Evolutionary conservation across 2,329 filamentous ascomycete genomes (phyloP), one percentile per base, ranked within the genome.

Genomic region (Cladosporium sp.): DNA sequence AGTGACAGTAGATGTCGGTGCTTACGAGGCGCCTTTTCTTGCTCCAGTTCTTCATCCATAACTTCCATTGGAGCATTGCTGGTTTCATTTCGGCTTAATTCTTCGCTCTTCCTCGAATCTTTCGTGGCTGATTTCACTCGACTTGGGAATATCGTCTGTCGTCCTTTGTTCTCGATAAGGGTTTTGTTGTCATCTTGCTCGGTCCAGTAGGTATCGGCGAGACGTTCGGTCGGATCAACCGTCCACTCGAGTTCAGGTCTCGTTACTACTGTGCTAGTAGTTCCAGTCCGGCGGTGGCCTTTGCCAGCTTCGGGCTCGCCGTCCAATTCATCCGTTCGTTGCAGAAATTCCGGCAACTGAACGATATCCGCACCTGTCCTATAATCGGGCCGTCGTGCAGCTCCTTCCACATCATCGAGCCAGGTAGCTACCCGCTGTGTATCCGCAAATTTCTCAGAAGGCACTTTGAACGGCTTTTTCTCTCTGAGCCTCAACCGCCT

Each of bases 121-220:
- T 74, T 72, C 30, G 73, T 38, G 57, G 71, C 72, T 8, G 58
- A 59, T n/a, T 70, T 68, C 10, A 62, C 49, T 44, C 65, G 67
- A 24, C 64, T 38, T 1, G 87, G 83, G 68, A 91, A 96, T 15
- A 97, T 87, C 66, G 86, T 89, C 58, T 86, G 85, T 74, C 92
- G 92, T 72, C 92, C 83, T 15, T 88, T 87, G 77, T 97, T 91
- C 74, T 96, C 91, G 51, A 97, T 90, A 32, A 93, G 82, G 62
- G 84, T 85, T 76, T 93, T 96, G 78, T 97, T 93, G 66, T 89
- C 83, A 36, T 86, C 87, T 73, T 93, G 88, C 76, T 97, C 92
- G 26, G 96, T 80, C 95, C 95, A 99, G 74, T 93, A 92, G 1
- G 90, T 85, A 80, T 99, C 95, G 4, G 93, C 93, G 57, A 98